These are phyloP conservation scores for Panicum miliaceum DNA, from an alignment of 176 grass and related monocot species.

Conservation along the genomic window DNA sequence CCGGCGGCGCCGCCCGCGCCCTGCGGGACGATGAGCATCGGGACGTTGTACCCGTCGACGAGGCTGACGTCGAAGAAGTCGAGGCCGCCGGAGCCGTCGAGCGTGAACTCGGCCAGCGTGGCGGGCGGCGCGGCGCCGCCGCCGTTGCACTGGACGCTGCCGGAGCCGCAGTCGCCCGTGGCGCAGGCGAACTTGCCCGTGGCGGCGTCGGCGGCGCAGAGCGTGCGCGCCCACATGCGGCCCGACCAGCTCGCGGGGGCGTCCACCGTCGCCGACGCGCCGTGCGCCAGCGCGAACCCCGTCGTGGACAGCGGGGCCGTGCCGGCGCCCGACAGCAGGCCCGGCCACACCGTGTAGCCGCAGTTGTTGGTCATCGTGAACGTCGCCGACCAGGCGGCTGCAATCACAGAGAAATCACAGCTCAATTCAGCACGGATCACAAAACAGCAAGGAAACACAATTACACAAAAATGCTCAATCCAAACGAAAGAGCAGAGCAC, in stretches of 20 bases:
- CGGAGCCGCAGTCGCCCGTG: slow-evolving; percentile 84
- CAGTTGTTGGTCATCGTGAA: slow-evolving; percentile 90
- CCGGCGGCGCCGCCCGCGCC: slow-evolving; percentile 23
- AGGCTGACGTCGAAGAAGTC: slow-evolving; percentile 99
- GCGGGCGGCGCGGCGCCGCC: slow-evolving; percentile 62
- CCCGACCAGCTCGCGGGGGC: slow-evolving; percentile 79
- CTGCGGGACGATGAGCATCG: slow-evolving; percentile 77
- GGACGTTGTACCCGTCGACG: slow-evolving; percentile 87
- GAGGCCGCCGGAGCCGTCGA: slow-evolving; percentile 70
- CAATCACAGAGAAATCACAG: background rate
- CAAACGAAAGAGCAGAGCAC: background rate
- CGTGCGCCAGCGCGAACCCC: slow-evolving; percentile 66
- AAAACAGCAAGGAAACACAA: background rate
- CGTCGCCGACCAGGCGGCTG: slow-evolving; percentile 66
- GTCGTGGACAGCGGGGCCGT: slow-evolving; percentile 66
- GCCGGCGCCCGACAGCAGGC: slow-evolving; percentile 78
- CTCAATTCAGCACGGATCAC: background rate
- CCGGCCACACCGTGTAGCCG: slow-evolving; percentile 89
- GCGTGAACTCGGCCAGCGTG: slow-evolving; percentile 91
- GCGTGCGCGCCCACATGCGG: slow-evolving; percentile 89
- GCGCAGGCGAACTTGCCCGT: slow-evolving; percentile 70
- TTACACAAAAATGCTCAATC: background rate
- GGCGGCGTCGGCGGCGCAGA: slow-evolving; percentile 65
- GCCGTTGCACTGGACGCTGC: slow-evolving; percentile 67
- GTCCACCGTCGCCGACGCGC: slow-evolving; percentile 55